Percentiles rank a stretch among this genome's conserved stretches.
These are phyloP conservation scores for Russula brevipes DNA, from an alignment of 768 basidiomycete species.

Conservation along the genomic window DNA sequence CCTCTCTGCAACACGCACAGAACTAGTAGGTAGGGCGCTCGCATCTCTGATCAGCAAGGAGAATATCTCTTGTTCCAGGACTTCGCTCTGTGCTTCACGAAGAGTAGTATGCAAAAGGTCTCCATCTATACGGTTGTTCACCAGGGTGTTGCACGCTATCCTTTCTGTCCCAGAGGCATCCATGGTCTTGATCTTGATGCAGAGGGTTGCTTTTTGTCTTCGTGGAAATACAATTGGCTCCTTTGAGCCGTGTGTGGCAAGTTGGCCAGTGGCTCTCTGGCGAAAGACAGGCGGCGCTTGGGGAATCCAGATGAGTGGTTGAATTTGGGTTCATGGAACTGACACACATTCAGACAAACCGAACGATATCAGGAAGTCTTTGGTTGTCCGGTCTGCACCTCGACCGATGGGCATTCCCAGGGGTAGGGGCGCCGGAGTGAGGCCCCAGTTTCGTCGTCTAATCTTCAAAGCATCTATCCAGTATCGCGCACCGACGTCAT, in stretches of 20 bases:
- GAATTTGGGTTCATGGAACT: not conserved
- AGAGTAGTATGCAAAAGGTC: slow-evolving; percentile 45
- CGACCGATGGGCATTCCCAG: slow-evolving; percentile 64
- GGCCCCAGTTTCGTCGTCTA: slow-evolving; percentile 70
- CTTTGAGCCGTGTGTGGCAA: slow-evolving; percentile 44
- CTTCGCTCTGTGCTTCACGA: slow-evolving; percentile 58
- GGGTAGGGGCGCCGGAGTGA: slow-evolving; percentile 75
- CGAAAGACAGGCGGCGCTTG: slow-evolving; percentile 61
- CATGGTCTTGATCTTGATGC: slow-evolving; percentile 46
- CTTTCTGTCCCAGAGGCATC: slow-evolving; percentile 32
- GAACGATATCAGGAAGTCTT: slow-evolving; percentile 75
- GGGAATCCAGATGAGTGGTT: slow-evolving; percentile 9
- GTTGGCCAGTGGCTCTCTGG: slow-evolving; percentile 62
- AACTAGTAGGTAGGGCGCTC: slow-evolving; percentile 67
- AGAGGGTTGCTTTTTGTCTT: slow-evolving; percentile 58
- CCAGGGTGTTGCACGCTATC: slow-evolving; percentile 7
- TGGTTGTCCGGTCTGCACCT: slow-evolving; percentile 73
- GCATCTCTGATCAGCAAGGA: slow-evolving; percentile 68
- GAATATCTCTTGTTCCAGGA: slow-evolving; percentile 79
- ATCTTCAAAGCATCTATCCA: slow-evolving; percentile 81
- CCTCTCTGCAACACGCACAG: slow-evolving; percentile 73
- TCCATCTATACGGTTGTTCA: not conserved
- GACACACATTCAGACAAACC: slow-evolving; percentile 77
- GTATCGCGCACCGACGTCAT: slow-evolving; percentile 61
- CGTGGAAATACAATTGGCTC: slow-evolving; percentile 36